Conservation (phyloP, 306 rosid species). For the Biancaea sappan region DNA sequence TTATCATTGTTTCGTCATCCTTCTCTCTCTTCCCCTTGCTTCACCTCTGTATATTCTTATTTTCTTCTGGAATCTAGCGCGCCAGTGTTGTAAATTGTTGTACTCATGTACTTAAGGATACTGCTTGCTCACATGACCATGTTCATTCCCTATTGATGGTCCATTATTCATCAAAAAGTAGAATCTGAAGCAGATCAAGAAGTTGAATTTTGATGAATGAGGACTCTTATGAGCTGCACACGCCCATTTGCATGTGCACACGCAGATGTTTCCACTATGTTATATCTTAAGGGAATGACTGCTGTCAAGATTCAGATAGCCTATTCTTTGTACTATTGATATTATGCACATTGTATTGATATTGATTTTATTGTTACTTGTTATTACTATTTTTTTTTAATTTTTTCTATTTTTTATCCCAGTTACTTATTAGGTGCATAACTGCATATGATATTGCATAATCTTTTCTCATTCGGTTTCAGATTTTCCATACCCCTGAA, state of each 20-base stretch:
- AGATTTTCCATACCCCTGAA: slow-evolving; percentile 92
- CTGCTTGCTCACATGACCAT: neutral
- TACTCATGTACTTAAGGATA: neutral
- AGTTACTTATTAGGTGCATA: neutral
- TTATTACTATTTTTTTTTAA: neutral
- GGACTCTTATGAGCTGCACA: neutral
- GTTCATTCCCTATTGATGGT: neutral
- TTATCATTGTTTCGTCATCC: neutral
- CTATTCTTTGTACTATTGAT: neutral
- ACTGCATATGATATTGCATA: neutral
- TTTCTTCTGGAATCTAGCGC: neutral
- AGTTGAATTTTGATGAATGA: neutral
- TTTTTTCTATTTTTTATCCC: slow-evolving; percentile 12
- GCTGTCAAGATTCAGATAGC: neutral
- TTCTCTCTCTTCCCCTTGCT: neutral
- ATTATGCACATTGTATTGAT: slow-evolving; percentile 25
- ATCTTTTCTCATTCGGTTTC: slow-evolving; percentile 32
- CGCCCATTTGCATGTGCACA: no score
- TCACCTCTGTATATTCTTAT: neutral
- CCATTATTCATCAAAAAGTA: neutral
- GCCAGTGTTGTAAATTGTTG: neutral
- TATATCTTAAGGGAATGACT: neutral
- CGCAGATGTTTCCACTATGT: neutral
- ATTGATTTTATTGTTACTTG: neutral
- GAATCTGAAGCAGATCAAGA: neutral